Conservation (phyloP, 176 grass and related monocot genomes). For the Bolboschoenus planiculmis region DNA sequence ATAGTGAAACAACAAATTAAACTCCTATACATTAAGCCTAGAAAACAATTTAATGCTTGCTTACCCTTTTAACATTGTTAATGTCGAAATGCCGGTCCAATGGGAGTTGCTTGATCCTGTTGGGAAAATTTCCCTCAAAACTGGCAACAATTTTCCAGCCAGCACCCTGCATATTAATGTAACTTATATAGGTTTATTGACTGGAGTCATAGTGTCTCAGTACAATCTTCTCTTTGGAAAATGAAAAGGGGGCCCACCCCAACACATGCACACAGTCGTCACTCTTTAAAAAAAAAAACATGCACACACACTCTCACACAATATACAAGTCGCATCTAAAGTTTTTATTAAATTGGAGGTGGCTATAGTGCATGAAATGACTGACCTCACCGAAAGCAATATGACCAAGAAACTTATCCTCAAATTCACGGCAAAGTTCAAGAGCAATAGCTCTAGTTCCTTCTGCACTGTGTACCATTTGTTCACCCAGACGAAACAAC, state of each 20-base stretch:
- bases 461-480: slow-evolving; percentile 68
- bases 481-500: slow-evolving; percentile 73
- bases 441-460: slow-evolving; percentile 75
- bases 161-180: slow-evolving; percentile 33
- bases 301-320: neutral
- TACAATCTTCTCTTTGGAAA: slow-evolving; percentile 21
- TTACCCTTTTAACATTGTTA: slow-evolving; percentile 94
- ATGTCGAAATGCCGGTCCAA: slow-evolving; percentile 88
- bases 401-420: slow-evolving; percentile 68
- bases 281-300: neutral
- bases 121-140: slow-evolving; percentile 80
- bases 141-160: slow-evolving; percentile 86
- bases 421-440: slow-evolving; percentile 82
- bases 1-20: slow-evolving; percentile 9
- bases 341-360: neutral
- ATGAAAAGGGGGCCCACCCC: neutral
- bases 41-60: neutral
- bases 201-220: neutral
- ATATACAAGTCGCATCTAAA: neutral
- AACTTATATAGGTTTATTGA: neutral
- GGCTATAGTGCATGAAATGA: slow-evolving; percentile 8
- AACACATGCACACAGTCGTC: neutral
- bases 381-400: slow-evolving; percentile 66
- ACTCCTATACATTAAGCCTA: neutral
- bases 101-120: slow-evolving; percentile 70